These are phyloP conservation scores for Toxicodendron radicans DNA, from an alignment of 345 rosid genomes.

Conservation along the genomic window DNA sequence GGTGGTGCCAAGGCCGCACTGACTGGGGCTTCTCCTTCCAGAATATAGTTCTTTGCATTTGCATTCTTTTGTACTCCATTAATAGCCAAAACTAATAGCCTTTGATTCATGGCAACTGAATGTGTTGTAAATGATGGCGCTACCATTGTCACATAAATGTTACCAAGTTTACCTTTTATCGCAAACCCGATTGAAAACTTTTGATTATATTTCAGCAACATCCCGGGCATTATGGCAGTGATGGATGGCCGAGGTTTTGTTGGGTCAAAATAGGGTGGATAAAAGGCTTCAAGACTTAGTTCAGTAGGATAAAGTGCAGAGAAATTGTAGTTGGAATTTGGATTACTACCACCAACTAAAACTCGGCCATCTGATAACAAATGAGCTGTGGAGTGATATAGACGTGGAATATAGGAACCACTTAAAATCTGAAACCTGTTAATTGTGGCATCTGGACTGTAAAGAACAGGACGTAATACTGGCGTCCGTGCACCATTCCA, in stretches of 20 bases:
- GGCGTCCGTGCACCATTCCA: slow-evolving; percentile 26
- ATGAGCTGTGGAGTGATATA: slow-evolving; percentile 49
- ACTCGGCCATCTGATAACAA: slow-evolving; percentile 46
- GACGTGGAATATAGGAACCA: slow-evolving; percentile 36
- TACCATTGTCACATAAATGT: slow-evolving; percentile 38
- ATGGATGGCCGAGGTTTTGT: slow-evolving; percentile 28
- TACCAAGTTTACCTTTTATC: slow-evolving; percentile 2
- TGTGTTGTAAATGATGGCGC: slow-evolving; percentile 64
- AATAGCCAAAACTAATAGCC: slow-evolving; percentile 47
- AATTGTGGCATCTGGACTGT: slow-evolving; percentile 7
- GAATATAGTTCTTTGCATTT: not conserved
- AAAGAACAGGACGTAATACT: slow-evolving; percentile 24
- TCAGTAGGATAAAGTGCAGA: slow-evolving; percentile 36
- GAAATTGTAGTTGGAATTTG: slow-evolving; percentile 37
- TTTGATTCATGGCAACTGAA: slow-evolving; percentile 64
- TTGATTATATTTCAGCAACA: slow-evolving; percentile 23
- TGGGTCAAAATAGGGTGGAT: slow-evolving; percentile 40
- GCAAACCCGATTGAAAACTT: slow-evolving; percentile 24
- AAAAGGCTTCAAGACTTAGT: slow-evolving; percentile 45
- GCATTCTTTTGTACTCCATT: not conserved
- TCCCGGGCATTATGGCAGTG: slow-evolving; percentile 16
- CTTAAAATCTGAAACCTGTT: slow-evolving; percentile 26
- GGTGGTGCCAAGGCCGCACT: slow-evolving; percentile 44
- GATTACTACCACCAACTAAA: slow-evolving; percentile 47
- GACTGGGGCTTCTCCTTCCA: slow-evolving; percentile 25